A percentile compares a stretch with the other conserved stretches of the same genome.
Conservation (phyloP, 345 rosid species). For the Pistacia integerrima region DNA sequence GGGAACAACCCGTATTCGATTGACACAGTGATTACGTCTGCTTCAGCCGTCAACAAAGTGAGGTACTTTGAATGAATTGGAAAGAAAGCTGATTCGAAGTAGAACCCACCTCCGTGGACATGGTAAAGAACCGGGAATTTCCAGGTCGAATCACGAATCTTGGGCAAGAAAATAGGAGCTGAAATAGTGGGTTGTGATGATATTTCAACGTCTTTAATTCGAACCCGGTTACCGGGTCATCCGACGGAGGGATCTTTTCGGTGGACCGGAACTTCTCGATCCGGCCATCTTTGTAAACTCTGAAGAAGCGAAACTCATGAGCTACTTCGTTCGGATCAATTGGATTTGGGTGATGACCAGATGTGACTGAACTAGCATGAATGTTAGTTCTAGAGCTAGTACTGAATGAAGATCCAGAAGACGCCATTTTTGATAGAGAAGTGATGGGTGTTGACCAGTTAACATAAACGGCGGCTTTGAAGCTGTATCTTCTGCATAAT, state of each 20-base stretch:
- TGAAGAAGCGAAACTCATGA: conserved; percentile 19
- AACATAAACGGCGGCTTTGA: neutral
- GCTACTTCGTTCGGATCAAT: neutral
- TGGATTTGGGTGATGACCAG: neutral
- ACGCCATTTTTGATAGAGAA: neutral
- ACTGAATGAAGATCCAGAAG: neutral
- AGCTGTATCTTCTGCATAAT: neutral
- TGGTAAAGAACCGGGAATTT: conserved; percentile 35
- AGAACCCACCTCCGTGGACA: conserved; percentile 39
- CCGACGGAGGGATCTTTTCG: conserved; percentile 22
- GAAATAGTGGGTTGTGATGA: conserved; percentile 30
- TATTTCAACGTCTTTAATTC: conserved; percentile 29
- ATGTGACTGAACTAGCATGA: neutral
- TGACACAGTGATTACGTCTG: conserved; percentile 34
- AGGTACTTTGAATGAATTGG: conserved; percentile 9
- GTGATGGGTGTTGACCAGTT: neutral
- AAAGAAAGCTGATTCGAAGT: conserved; percentile 30
- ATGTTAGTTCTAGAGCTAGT: neutral
- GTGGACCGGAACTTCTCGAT: conserved; percentile 10
- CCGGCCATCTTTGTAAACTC: conserved; percentile 17
- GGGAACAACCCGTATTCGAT: conserved; percentile 47
- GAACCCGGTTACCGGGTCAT: conserved; percentile 23
- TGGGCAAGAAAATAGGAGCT: conserved; percentile 35
- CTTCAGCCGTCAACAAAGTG: conserved; percentile 21
- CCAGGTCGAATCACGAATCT: neutral